phyloP scores from a whole-genome alignment of 495 filamentous ascomycete species.

The Penicillium coprophilum region DNA sequence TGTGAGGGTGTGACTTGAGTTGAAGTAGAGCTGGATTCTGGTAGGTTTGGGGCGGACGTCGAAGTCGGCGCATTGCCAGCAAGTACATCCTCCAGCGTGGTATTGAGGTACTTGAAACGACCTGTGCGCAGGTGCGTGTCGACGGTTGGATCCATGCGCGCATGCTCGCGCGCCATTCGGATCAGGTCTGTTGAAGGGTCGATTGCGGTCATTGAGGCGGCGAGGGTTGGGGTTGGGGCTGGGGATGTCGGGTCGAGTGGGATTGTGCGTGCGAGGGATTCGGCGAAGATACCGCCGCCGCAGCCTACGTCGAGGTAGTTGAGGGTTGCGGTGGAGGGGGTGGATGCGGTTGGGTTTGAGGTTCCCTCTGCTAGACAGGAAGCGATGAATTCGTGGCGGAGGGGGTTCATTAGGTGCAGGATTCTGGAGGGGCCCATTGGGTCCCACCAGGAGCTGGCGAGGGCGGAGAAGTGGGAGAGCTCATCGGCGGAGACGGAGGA shows the following conservation, averaged over 20 bases:
- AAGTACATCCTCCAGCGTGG: constrained; percentile 66
- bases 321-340: constrained; percentile 37
- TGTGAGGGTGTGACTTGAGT: constrained; percentile 17
- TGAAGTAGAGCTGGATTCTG: constrained; percentile 1
- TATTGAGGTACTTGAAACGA: constrained; percentile 68
- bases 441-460: constrained; percentile 97
- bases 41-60: neutral
- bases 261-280: constrained; percentile 76
- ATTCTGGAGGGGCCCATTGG: constrained; percentile 87
- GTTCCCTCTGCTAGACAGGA: constrained; percentile 56
- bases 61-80: neutral
- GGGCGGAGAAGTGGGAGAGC: constrained; percentile 88
- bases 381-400: constrained; percentile 88
- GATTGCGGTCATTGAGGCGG: constrained; percentile 71
- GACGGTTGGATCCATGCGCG: constrained; percentile 60
- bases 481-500: constrained; percentile 81
- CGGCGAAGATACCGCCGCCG: constrained; percentile 94
- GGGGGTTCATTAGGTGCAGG: constrained; percentile 96
- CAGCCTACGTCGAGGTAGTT: constrained; percentile 91
- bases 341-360: constrained; percentile 11
- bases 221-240: constrained; percentile 54
- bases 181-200: constrained; percentile 83
- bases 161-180: constrained; percentile 73
- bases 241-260: constrained; percentile 47
- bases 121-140: constrained; percentile 45